Percentiles rank a stretch among this genome's conserved stretches.
phyloP scores from a whole-genome alignment of 2,329 filamentous ascomycete genomes.

The Colletotrichum sp. region DNA sequence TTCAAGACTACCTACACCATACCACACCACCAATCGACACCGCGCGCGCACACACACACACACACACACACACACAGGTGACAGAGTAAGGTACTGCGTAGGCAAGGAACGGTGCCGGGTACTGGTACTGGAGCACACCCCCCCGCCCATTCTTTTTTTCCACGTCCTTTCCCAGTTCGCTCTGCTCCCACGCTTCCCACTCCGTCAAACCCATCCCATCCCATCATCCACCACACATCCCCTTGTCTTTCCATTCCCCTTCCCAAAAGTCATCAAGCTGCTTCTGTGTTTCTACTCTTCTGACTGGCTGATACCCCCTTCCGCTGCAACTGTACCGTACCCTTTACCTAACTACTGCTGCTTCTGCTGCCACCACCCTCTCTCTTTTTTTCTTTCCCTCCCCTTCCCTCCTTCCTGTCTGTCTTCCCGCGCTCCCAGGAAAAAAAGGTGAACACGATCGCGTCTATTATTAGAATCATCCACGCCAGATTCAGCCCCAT shows the following conservation, averaged over 20 bases:
- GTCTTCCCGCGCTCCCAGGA: constrained; percentile 25
- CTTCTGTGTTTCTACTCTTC: background rate
- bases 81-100: background rate
- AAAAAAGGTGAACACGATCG: constrained; percentile 44
- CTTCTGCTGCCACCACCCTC: constrained; percentile 7
- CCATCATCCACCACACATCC: background rate
- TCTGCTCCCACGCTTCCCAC: background rate
- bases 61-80: background rate
- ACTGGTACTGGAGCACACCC: background rate
- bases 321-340: background rate
- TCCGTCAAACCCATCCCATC: background rate
- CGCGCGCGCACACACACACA: background rate
- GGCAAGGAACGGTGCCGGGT: background rate
- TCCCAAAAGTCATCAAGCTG: background rate
- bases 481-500: constrained; percentile 57
- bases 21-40: background rate
- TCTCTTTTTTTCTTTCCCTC: constrained; percentile 18
- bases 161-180: background rate
- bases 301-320: background rate
- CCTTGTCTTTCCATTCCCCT: background rate
- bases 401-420: constrained; percentile 26
- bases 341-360: background rate
- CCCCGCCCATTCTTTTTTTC: background rate
- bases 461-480: constrained; percentile 58
- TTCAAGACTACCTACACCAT: background rate